Conservation (phyloP, 2,329 filamentous ascomycete genomes). For the Verticillium albo-atrum region DNA sequence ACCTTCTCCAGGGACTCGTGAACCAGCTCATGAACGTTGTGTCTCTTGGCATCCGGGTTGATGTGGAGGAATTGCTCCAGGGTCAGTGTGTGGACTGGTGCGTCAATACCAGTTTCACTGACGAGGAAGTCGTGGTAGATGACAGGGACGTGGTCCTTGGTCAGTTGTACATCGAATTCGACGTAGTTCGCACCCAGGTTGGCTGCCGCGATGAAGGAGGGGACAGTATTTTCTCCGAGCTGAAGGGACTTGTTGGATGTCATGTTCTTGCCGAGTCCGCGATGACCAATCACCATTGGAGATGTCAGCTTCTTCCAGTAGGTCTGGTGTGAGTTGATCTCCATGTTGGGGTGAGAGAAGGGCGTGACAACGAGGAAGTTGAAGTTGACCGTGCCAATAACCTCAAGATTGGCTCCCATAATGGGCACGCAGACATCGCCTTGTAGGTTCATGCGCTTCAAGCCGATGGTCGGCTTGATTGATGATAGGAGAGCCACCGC, state of each 20-base stretch:
- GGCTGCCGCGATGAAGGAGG: conserved; percentile 92
- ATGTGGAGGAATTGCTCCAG: conserved; percentile 94
- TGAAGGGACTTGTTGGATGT: conserved; percentile 81
- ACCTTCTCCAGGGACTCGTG: background rate
- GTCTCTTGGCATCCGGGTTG: conserved; percentile 46
- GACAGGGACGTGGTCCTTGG: conserved; percentile 97
- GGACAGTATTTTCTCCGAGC: conserved; percentile 91
- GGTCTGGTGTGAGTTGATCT: conserved; percentile 81
- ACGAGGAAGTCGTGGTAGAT: conserved; percentile 99
- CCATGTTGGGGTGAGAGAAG: conserved; percentile 91
- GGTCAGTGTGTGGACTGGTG: conserved; percentile 90
- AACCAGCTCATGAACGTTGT: conserved; percentile 7
- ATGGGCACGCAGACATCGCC: conserved; percentile 92
- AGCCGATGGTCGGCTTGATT: conserved; percentile 76
- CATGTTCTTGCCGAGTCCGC: conserved; percentile 86
- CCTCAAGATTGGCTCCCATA: conserved; percentile 75
- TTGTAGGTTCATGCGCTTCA: conserved; percentile 85
- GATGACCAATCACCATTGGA: conserved; percentile 73
- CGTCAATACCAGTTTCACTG: conserved; percentile 95
- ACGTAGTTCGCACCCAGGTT: conserved; percentile 80
- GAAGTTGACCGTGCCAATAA: conserved; percentile 94
- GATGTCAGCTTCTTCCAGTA: conserved; percentile 94
- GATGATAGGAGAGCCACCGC: conserved; percentile 84
- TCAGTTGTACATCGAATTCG: conserved; percentile 87
- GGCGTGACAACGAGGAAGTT: conserved; percentile 95